A percentile compares a stretch with the other conserved stretches of the same genome.
phyloP scores from a whole-genome alignment of 768 basidiomycete genomes.

The Suillus placidus region DNA sequence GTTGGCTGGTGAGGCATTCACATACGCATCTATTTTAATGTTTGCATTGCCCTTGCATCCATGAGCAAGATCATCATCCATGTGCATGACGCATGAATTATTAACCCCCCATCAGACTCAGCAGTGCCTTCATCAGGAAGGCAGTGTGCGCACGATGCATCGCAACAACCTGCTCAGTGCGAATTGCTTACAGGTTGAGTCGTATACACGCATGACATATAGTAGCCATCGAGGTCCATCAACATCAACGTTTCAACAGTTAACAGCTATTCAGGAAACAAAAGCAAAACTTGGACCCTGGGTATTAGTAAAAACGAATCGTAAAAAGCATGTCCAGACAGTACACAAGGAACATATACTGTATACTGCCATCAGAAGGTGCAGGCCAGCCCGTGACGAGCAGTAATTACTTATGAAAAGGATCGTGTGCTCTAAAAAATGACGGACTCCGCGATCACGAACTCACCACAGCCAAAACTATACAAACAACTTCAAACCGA shows the following conservation, averaged over 20 bases:
- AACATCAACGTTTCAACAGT: constrained; percentile 3
- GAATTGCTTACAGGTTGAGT: not conserved
- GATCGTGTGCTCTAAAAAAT: constrained; percentile 13
- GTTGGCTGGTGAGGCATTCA: not conserved
- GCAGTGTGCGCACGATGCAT: not conserved
- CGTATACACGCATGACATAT: not conserved
- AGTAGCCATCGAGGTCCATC: constrained; percentile 8
- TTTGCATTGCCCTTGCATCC: constrained; percentile 1
- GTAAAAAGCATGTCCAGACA: constrained; percentile 19
- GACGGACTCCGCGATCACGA: constrained; percentile 14
- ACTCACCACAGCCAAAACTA: constrained; percentile 27
- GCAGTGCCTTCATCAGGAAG: constrained; percentile 3
- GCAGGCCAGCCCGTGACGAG: constrained; percentile 29
- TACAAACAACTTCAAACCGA: constrained; percentile 28
- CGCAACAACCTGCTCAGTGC: not conserved
- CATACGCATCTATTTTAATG: not conserved
- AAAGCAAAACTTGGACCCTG: constrained; percentile 5
- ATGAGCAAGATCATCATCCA: not conserved
- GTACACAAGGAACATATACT: constrained; percentile 11
- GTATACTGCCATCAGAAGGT: constrained; percentile 13
- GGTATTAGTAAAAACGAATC: constrained; percentile 6
- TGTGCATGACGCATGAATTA: not conserved
- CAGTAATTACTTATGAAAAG: constrained; percentile 10
- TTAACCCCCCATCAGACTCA: constrained; percentile 1
- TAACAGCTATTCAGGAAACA: constrained; percentile 8